Conservation (phyloP, 2,329 filamentous ascomycete genomes). For the Cladorrhinum sp. region DNA sequence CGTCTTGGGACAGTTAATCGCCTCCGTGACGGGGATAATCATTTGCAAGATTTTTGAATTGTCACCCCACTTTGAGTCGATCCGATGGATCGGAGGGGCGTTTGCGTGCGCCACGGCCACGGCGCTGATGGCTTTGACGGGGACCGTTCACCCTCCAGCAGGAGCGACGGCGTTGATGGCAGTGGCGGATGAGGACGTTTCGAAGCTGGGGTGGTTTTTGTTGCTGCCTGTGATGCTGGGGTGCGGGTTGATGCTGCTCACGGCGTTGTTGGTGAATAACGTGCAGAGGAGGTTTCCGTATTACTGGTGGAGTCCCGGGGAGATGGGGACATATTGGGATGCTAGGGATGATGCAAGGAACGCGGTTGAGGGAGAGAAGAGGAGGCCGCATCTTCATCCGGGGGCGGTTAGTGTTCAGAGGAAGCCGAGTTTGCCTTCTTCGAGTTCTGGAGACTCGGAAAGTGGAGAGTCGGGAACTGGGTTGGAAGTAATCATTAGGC, state of each 20-base stretch:
- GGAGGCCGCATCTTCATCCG: not conserved
- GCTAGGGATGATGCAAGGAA: too few relatives aligned
- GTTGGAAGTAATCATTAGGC: constrained; percentile 15
- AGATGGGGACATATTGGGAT: constrained; percentile 27
- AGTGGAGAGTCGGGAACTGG: not conserved
- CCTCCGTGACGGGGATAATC: constrained; percentile 57
- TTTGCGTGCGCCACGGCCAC: constrained; percentile 63
- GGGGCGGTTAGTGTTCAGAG: not conserved
- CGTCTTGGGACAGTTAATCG: constrained; percentile 63
- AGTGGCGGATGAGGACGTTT: constrained; percentile 54
- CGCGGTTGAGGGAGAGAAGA: not conserved
- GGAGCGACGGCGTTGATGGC: constrained; percentile 71
- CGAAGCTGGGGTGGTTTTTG: constrained; percentile 64
- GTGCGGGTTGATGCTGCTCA: constrained; percentile 56
- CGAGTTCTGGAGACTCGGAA: not conserved
- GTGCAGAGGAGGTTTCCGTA: constrained; percentile 62
- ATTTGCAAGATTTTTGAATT: constrained; percentile 65
- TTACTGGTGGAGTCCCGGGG: constrained; percentile 65
- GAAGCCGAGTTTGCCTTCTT: not conserved
- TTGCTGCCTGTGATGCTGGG: constrained; percentile 62
- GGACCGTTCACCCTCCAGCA: constrained; percentile 70
- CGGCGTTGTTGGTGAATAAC: constrained; percentile 67
- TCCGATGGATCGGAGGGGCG: constrained; percentile 64
- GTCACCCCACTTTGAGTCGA: constrained; percentile 41
- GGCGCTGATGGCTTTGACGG: constrained; percentile 64